Percentiles rank a stretch among this genome's conserved stretches.
Evolutionary conservation across 352 stramenopile species (phyloP).

Genomic region (Globisporangium echinulatum): DNA sequence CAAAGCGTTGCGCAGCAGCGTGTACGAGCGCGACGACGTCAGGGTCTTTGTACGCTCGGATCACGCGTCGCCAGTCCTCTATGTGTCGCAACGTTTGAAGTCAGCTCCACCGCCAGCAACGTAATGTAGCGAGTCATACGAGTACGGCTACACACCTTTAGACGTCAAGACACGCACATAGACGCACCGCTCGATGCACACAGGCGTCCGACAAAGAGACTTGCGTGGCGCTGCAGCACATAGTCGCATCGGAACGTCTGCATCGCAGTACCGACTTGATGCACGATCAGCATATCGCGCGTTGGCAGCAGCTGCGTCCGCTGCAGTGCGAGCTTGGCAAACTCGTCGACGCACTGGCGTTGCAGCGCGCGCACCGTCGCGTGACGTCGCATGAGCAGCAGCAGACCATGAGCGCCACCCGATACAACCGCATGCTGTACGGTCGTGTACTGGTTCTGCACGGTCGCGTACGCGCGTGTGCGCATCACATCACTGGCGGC

Average conservation of each 20-base stretch:
- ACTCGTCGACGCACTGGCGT: slow-evolving; percentile 26
- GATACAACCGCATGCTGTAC: slow-evolving; percentile 16
- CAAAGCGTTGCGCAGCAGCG: slow-evolving; percentile 8
- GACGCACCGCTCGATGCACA: slow-evolving; percentile 21
- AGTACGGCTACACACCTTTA: background rate
- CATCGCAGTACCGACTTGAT: slow-evolving; percentile 31
- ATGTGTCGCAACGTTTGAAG: background rate
- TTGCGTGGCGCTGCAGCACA: slow-evolving; percentile 24
- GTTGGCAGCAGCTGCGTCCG: slow-evolving; percentile 11
- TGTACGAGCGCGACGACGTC: slow-evolving; percentile 20
- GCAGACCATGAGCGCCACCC: slow-evolving; percentile 18
- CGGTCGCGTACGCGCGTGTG: slow-evolving; percentile 28
- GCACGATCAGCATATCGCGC: slow-evolving; percentile 20
- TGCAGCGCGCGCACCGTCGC: slow-evolving; percentile 27
- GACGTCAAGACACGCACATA: background rate
- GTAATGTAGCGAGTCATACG: background rate
- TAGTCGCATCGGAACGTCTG: slow-evolving; percentile 44
- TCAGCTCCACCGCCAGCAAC: no score
- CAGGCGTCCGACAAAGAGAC: slow-evolving; percentile 42
- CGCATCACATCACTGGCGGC: slow-evolving; percentile 24
- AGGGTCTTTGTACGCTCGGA: slow-evolving; percentile 18
- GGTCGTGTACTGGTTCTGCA: slow-evolving; percentile 25
- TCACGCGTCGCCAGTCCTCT: slow-evolving; percentile 29
- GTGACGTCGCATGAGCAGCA: slow-evolving; percentile 40
- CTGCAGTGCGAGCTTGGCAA: slow-evolving; percentile 34